These are phyloP conservation scores for Candida railenensis DNA, from an alignment of 805 yeast genomes.

Conservation along the genomic window DNA sequence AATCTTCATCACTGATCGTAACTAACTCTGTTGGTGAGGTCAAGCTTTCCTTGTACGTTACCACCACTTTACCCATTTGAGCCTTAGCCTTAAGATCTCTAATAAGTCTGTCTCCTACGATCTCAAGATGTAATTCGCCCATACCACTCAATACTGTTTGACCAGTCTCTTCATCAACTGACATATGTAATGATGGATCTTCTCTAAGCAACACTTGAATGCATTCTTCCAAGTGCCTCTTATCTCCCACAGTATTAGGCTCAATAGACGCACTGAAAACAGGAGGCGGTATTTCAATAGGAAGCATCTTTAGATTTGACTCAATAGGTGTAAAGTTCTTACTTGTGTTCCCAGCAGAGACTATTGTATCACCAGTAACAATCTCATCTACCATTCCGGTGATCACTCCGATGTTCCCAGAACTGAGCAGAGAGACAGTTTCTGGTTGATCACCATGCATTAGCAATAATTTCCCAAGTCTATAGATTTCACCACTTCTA, in stretches of 20 bases:
- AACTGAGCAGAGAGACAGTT: slow-evolving; percentile 57
- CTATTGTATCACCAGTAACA: slow-evolving; percentile 87
- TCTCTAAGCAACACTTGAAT: slow-evolving; percentile 69
- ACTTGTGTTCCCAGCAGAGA: slow-evolving; percentile 54
- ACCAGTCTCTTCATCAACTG: slow-evolving; percentile 79
- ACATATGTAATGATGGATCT: slow-evolving; percentile 81
- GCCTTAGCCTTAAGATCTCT: slow-evolving; percentile 81
- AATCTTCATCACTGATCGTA: slow-evolving; percentile 16
- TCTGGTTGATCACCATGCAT: slow-evolving; percentile 90
- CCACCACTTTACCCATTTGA: slow-evolving; percentile 78
- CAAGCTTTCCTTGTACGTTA: slow-evolving; percentile 80
- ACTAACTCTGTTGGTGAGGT: slow-evolving; percentile 19
- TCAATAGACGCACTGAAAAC: slow-evolving; percentile 84
- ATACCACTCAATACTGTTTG: slow-evolving; percentile 90
- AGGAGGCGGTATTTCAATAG: slow-evolving; percentile 87
- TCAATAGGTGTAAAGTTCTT: slow-evolving; percentile 46
- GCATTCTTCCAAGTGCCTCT: slow-evolving; percentile 68
- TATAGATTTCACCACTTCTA: slow-evolving; percentile 63
- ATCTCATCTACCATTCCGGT: slow-evolving; percentile 67
- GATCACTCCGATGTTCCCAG: slow-evolving; percentile 93
- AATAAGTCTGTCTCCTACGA: slow-evolving; percentile 75
- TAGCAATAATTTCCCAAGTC: slow-evolving; percentile 64
- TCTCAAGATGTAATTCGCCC: slow-evolving; percentile 96
- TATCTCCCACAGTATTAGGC: slow-evolving; percentile 82
- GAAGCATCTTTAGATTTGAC: slow-evolving; percentile 53